Conservation (phyloP, 139 green algal genomes). For the Gonium pectorale region DNA sequence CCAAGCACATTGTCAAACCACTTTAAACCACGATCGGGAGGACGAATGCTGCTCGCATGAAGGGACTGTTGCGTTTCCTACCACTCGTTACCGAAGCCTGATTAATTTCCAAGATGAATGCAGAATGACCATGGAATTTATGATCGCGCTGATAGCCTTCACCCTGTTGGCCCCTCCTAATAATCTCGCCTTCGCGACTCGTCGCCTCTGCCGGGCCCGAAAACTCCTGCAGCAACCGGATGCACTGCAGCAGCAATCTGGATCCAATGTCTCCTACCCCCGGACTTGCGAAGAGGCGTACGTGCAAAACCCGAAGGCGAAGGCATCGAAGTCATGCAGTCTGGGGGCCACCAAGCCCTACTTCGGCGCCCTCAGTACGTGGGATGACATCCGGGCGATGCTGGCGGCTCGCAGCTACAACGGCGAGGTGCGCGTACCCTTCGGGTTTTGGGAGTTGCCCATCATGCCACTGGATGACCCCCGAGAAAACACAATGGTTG, state of each 20-base stretch:
- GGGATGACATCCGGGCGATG: background rate
- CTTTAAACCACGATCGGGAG: too few relatives aligned
- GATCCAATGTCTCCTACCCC: background rate
- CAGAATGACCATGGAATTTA: too few relatives aligned
- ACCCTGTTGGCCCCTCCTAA: too few relatives aligned
- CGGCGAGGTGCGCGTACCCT: conserved; percentile 5
- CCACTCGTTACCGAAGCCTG: too few relatives aligned
- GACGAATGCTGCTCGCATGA: too few relatives aligned
- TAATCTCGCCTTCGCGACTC: too few relatives aligned
- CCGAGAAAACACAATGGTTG: background rate
- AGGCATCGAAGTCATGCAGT: background rate
- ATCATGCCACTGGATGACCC: background rate
- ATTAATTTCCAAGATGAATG: too few relatives aligned
- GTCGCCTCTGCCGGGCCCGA: too few relatives aligned
- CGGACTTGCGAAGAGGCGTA: conserved; percentile 6
- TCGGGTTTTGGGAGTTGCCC: background rate
- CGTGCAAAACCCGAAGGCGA: background rate
- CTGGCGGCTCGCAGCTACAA: conserved; percentile 22
- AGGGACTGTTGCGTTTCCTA: too few relatives aligned
- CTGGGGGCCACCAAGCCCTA: background rate
- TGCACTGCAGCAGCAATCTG: background rate
- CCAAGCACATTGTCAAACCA: too few relatives aligned
- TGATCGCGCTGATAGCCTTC: too few relatives aligned
- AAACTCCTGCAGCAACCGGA: background rate
- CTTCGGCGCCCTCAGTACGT: background rate